Base-by-base conservation (phyloP, 2,329 filamentous ascomycete genomes). In the Colletotrichum tropicicola region DNA sequence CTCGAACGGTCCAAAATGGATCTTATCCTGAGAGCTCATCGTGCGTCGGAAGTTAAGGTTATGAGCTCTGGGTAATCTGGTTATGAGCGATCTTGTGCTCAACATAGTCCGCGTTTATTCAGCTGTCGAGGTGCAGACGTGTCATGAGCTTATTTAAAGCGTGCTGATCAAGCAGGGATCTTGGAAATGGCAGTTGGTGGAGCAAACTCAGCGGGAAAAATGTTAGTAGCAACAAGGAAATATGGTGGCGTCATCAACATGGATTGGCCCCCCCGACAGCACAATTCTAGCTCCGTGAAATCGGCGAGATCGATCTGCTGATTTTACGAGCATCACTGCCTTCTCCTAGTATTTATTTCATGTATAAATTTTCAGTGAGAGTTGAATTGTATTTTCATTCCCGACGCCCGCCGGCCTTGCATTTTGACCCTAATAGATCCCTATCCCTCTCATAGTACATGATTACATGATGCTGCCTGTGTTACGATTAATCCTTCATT, bases 1-100 rank as follows among this genome's bases (percentile, higher is more conserved):
- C 63, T 92, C 83, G 73, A 92, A 94, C 8, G 89, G 86, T 13
- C 93, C 92, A 73, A 97, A 96, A 73, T 88, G 83, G 70, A 95
- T 76, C 49, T 65, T 67, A n/a, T 59, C 39, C 21, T 44, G 55
- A 2, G 68, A 65, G 55, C 66, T 72, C 75, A 78, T 79, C 3
- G 30, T 59, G 51, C 60, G 52, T 32, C 54, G 56, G 19, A 28
- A 28, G 37, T 23, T 9, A 44, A 23, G 27, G 7, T 9, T 30
- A 13, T 56, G 44, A 64, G 45, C 44, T 51, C 28, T 35, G 9
- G 28, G 27, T 39, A 45, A 21, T 8, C n/a, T 55, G 2, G 10
- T 21, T 3, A 10, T 8, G 8, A 62, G 23, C 19, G 23, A 23
- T 28, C 59, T 49, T 21, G 39, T 41, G 21, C 25, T 49, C 6